A percentile compares a stretch with the other conserved stretches of the same genome.
These are phyloP conservation scores for Agrostemma githago DNA, from an alignment of 148 eudicot species.

Conservation along the genomic window DNA sequence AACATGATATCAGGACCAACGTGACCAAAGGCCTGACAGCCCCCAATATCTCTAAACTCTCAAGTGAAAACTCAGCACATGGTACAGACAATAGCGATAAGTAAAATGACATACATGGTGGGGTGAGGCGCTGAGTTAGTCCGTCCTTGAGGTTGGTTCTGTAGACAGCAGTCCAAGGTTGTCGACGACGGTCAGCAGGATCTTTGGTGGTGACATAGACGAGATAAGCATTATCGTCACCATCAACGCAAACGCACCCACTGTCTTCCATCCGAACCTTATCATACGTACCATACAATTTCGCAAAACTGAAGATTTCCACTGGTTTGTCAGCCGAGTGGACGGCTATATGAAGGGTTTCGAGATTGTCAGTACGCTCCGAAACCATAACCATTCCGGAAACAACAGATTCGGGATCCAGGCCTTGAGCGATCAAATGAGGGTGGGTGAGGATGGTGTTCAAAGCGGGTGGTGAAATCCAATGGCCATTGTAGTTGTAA, in stretches of 20 bases:
- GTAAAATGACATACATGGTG: not conserved
- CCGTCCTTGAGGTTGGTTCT: conserved; percentile 12
- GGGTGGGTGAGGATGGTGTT: not conserved
- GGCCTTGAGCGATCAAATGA: not conserved
- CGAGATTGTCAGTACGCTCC: conserved; percentile 14
- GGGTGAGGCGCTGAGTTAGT: conserved; percentile 16
- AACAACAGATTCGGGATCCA: not conserved
- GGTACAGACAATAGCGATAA: no score
- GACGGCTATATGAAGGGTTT: conserved; percentile 18
- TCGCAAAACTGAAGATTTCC: conserved; percentile 13
- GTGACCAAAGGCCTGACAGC: no score
- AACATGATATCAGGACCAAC: no score
- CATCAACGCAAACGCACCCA: not conserved
- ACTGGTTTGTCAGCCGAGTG: not conserved
- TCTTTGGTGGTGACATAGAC: conserved; percentile 23
- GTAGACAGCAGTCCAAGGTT: conserved; percentile 25
- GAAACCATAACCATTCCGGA: conserved; percentile 19
- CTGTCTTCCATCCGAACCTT: conserved; percentile 17
- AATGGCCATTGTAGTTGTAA: not conserved
- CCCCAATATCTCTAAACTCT: no score
- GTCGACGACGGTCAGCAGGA: not conserved
- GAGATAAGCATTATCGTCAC: conserved; percentile 5
- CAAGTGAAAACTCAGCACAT: no score
- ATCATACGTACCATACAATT: conserved; percentile 5
- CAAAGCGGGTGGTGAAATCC: not conserved